Evolutionary conservation across 108 stramenopile genomes (phyloP).

Genomic region (Cylindrotheca fusiformis): DNA sequence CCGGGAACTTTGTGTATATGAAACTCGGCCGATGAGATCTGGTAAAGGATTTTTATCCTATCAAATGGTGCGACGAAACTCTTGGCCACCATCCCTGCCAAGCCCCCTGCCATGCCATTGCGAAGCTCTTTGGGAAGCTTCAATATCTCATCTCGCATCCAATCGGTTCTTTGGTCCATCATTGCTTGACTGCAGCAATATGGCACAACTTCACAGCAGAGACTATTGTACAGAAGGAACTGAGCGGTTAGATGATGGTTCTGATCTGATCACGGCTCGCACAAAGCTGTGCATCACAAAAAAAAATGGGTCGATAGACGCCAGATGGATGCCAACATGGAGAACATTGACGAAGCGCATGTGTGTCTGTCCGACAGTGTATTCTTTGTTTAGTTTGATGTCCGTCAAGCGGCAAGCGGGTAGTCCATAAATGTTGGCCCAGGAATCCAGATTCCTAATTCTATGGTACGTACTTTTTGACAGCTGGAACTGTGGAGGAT

Average conservation of each 20-base stretch:
- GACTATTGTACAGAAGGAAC: neutral
- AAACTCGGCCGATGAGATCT: slow-evolving; percentile 71
- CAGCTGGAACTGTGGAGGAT: no score
- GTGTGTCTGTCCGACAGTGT: no score
- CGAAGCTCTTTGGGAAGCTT: slow-evolving; percentile 72
- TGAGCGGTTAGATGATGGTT: neutral
- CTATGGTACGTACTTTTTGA: no score
- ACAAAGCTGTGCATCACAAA: no score
- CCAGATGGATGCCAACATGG: no score
- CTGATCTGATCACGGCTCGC: no score
- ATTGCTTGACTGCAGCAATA: slow-evolving; percentile 4
- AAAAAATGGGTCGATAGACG: no score
- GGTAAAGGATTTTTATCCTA: slow-evolving; percentile 89
- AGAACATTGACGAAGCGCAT: no score
- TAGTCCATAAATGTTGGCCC: no score
- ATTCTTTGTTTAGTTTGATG: no score
- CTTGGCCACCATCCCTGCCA: slow-evolving; percentile 89
- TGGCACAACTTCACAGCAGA: neutral
- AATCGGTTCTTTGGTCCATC: neutral
- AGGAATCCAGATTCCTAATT: no score
- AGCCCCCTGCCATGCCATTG: slow-evolving; percentile 71
- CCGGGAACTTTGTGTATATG: slow-evolving; percentile 62
- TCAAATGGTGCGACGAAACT: slow-evolving; percentile 87
- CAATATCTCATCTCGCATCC: slow-evolving; percentile 13
- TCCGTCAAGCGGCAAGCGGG: no score